Base-by-base conservation (phyloP, 495 filamentous ascomycete genomes). In the Pyrenopolyporus hunteri region DNA sequence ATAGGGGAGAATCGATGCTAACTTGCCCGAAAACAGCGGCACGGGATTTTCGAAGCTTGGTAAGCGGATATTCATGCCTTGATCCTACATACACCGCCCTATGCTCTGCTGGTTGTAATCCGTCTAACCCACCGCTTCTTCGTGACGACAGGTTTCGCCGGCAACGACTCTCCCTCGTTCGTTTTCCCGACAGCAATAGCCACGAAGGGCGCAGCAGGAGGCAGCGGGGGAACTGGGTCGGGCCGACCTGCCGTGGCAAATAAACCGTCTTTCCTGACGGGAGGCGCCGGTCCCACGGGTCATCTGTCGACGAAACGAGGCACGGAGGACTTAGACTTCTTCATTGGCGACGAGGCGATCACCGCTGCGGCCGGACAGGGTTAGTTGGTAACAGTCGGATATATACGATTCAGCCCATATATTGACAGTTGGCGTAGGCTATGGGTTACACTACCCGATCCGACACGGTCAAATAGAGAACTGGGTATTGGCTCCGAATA, bases 111-210 rank as follows among this genome's bases (percentile, higher is more conserved):
- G 40, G 8, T n/a, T 29, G 14, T 19, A 4, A 32, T 40, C 44
- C 44, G 20, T 56, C 64, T 74, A 63, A 74, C 56, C 50, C 56
- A 59, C 54, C 59, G 63, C 56, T 32, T 20, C 50, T 57, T 25
- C 36, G 9, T 56, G 9, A 53, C 32, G 26, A 53, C 68, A 97
- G 94, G 94, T 74, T 98, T 98, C 77, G 94, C 94, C 74, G 94
- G 94, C 78, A 98, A 98, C 76, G 94, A 98, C 73, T 96, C 94
- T 63, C 94, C 94, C 26, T 98, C 94, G 44, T 98, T 98, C 80
- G 94, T 98, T 63, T 97, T 98, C 77, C 94, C 94, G 14, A 98
- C 94, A 31, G 94, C 94, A 70, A 98, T 98, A 78, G 93, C 94
- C 66, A 97, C 91, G 56, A 98, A 96, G 78, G 87, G 90, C 42